Base-by-base conservation (phyloP, 768 basidiomycete genomes). In the Terana coerulea region DNA sequence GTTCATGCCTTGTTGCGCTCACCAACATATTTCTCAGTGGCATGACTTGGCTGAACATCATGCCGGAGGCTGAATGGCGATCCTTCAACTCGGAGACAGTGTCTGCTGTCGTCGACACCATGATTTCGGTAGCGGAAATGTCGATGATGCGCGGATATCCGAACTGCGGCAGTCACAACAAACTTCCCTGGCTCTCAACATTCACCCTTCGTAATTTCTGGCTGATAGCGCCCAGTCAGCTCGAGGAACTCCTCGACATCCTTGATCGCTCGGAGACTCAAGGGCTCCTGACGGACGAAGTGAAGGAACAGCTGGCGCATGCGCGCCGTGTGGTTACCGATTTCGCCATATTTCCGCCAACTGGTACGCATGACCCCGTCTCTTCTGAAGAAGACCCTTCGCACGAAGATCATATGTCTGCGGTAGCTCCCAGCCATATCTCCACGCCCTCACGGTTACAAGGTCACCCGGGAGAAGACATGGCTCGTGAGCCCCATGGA, bases 191-290 rank as follows among this genome's bases (percentile, higher is more conserved):
- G 41, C 41, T 43, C 21, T 43, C 41, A 14, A 26, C 41, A 11
- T 43, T 43, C 41, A 43, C 41, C 12, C 24, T 43, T 3, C 41
- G 41, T 12, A 43, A 26, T 24, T 43, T 43, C 41, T 43, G 41
- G 41, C 24, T 43, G 2, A 43, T 43, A 11, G 41, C 41, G 11
- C 41, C 41, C 2, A 12, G 24, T 12, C 41, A 43, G 25, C 41
- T 43, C 10, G 22, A 14, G 3, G 24, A 43, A 12, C 24, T 43
- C 3, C 11, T 43, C 1, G 41, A 43, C 25, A 43, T 26, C 3
- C 11, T 43, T 21, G 41, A 43, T 11, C 8, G 28, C 11, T 22
- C 17, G 12, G 25, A 43, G 8, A 26, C 8, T 7, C 19, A 12
- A 24, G 41, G 41, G 19, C 41, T 43, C 8, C 41, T 43, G 22